These are phyloP conservation scores for Lyophyllum shimeji DNA, from an alignment of 768 basidiomycete species.

Conservation along the genomic window DNA sequence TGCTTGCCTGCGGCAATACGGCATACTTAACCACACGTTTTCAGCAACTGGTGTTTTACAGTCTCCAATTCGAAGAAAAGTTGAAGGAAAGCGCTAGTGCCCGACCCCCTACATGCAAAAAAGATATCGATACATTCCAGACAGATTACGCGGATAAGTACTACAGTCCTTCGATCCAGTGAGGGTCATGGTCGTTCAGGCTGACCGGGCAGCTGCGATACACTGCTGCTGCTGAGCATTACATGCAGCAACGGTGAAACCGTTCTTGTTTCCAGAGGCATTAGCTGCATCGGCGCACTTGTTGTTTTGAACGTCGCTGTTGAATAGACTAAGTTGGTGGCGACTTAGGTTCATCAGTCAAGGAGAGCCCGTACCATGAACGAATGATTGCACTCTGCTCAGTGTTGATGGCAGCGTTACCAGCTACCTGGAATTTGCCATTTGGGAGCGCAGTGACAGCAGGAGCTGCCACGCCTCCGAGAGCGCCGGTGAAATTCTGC, in stretches of 20 bases:
- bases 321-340: not conserved
- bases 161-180: constrained; percentile 4
- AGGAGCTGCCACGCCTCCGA: constrained; percentile 48
- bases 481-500: constrained; percentile 48
- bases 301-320: constrained; percentile 57
- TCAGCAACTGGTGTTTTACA: too few relatives aligned
- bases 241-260: constrained; percentile 47
- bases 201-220: constrained; percentile 24
- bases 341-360: not conserved
- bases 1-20: too few relatives aligned
- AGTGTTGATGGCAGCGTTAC: constrained; percentile 48
- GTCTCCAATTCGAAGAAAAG: too few relatives aligned
- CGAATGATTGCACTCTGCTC: constrained; percentile 43
- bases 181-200: constrained; percentile 1
- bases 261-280: constrained; percentile 44
- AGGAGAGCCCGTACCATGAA: constrained; percentile 36
- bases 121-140: constrained; percentile 15
- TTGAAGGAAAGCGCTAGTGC: not conserved
- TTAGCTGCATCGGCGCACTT: constrained; percentile 58
- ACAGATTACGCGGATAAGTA: not conserved
- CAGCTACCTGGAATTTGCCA: constrained; percentile 49
- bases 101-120: not conserved
- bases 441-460: constrained; percentile 37
- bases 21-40: too few relatives aligned
- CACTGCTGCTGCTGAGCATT: constrained; percentile 44